phyloP scores from a whole-genome alignment of 2,329 filamentous ascomycete species.

The Xylariaceae sp. region DNA sequence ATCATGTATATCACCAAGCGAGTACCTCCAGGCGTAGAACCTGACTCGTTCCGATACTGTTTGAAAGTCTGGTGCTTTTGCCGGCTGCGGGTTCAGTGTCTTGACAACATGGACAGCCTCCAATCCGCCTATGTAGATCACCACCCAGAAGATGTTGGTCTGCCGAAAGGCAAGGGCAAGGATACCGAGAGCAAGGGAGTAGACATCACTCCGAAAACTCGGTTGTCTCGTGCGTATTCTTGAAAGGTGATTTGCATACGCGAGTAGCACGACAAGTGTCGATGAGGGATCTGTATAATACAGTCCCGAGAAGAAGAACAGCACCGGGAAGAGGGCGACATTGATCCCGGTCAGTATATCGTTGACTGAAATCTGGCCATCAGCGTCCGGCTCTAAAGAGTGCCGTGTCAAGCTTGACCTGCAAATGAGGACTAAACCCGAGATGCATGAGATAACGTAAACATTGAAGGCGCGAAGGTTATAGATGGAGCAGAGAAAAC shows the following conservation, averaged over 20 bases:
- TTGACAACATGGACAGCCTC: conserved; percentile 52
- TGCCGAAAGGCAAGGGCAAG: conserved; percentile 74
- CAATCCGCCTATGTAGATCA: conserved; percentile 66
- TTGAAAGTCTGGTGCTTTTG: conserved; percentile 31
- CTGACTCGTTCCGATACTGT: conserved; percentile 36
- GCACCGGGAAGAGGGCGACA: conserved; percentile 75
- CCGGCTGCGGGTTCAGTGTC: conserved; percentile 36
- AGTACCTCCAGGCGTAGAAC: conserved; percentile 42
- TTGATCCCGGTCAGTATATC: conserved; percentile 67
- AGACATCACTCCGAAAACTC: conserved; percentile 40
- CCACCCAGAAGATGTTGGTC: conserved; percentile 96
- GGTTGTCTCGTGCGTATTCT: conserved; percentile 38
- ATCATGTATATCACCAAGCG: conserved; percentile 54
- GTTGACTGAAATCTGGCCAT: conserved; percentile 36
- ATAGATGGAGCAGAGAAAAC: conserved; percentile 37
- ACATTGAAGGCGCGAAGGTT: conserved; percentile 49
- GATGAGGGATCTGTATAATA: conserved; percentile 95
- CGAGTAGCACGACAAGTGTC: conserved; percentile 66
- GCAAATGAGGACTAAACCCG: conserved; percentile 46
- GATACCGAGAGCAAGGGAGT: conserved; percentile 55
- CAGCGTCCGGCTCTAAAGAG: conserved; percentile 3
- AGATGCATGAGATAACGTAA: conserved; percentile 41
- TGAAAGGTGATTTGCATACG: conserved; percentile 56
- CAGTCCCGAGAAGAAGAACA: conserved; percentile 94
- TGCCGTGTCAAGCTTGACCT: conserved; percentile 42